Conservation (phyloP, 139 green algal genomes). For the Closterium sp. region DNA sequence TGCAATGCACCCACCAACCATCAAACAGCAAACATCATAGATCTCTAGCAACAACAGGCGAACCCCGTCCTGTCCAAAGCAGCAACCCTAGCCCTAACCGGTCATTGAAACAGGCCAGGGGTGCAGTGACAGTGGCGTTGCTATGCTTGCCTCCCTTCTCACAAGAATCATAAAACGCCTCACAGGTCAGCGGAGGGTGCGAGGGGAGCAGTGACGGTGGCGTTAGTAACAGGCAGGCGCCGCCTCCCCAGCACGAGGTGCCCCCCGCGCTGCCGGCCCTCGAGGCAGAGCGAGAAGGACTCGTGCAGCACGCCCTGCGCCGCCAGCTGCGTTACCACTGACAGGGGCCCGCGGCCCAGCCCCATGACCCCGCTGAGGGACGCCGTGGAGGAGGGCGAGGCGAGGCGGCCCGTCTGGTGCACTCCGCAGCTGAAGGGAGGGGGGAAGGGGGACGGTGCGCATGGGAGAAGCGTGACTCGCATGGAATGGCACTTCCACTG, state of each 20-base stretch:
- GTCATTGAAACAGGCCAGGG: too few relatives aligned
- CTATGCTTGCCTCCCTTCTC: too few relatives aligned
- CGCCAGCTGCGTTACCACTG: neutral
- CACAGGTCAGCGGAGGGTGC: neutral
- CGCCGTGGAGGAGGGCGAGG: neutral
- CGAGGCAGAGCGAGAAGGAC: constrained; percentile 19
- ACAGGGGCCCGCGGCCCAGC: neutral
- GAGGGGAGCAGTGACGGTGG: neutral
- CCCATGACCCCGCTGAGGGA: constrained; percentile 8
- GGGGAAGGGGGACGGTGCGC: too few relatives aligned
- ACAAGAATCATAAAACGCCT: neutral
- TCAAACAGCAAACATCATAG: too few relatives aligned
- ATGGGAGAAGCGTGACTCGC: too few relatives aligned
- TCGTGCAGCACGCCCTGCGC: neutral
- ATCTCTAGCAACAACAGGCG: too few relatives aligned
- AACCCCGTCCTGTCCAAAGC: too few relatives aligned
- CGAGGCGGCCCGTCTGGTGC: neutral
- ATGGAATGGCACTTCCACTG: too few relatives aligned
- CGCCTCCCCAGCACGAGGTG: constrained; percentile 17
- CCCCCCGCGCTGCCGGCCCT: neutral
- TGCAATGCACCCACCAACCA: too few relatives aligned
- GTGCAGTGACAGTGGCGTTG: too few relatives aligned
- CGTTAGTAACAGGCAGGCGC: neutral
- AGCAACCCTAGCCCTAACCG: too few relatives aligned
- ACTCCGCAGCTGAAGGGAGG: neutral